Percentiles rank a stretch among this genome's conserved stretches.
phyloP scores from a whole-genome alignment of 2,329 filamentous ascomycete species.

The Calonectria pseudoturangicola region DNA sequence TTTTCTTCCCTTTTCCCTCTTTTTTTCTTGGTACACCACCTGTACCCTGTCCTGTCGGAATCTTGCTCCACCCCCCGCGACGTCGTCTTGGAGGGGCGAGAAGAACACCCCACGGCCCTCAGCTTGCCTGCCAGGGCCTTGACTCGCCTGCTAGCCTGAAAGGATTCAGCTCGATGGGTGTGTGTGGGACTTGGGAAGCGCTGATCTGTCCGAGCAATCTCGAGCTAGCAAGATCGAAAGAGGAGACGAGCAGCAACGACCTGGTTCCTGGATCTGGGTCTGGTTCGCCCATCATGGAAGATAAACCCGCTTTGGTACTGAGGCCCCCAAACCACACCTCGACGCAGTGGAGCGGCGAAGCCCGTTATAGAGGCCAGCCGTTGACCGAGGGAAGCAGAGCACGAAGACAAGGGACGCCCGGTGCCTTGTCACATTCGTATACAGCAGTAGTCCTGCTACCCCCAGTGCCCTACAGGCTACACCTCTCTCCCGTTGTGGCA shows the following conservation, averaged over 20 bases:
- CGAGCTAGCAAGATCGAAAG: constrained; percentile 12
- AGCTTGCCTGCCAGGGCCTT: too few species aligned
- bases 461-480: not conserved
- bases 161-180: not conserved
- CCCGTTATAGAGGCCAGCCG: not conserved
- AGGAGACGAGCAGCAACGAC: constrained; percentile 3
- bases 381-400: not conserved
- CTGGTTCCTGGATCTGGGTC: constrained; percentile 8
- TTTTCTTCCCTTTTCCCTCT: not conserved
- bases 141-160: not conserved
- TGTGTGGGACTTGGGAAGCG: constrained; percentile 10
- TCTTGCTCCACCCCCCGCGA: not conserved
- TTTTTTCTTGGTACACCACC: not conserved
- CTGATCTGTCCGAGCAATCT: constrained; percentile 9
- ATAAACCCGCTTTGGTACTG: not conserved
- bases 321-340: not conserved
- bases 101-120: not conserved
- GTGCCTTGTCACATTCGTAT: not conserved
- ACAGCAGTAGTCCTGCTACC: not conserved
- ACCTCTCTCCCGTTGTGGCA: not conserved
- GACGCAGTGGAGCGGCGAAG: not conserved
- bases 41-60: not conserved
- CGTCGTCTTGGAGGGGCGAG: not conserved
- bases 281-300: not conserved
- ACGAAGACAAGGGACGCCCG: not conserved